A percentile compares a stretch with the other conserved stretches of the same genome.
Conservation (phyloP, 768 basidiomycete genomes). For the Lentinula raphanica region DNA sequence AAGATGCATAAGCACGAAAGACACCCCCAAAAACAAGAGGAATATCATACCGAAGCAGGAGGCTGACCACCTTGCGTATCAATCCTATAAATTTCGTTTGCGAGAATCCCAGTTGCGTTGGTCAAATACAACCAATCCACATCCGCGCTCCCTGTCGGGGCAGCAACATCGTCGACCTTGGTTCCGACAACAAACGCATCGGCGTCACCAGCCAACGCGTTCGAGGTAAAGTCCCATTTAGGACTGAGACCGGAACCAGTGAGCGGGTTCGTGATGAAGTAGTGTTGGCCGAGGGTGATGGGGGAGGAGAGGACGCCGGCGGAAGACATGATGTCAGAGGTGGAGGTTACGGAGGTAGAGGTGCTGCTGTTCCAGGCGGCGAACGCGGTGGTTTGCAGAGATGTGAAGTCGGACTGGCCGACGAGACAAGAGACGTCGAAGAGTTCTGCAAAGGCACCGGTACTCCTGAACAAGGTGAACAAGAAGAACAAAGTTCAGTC, state of each 20-base stretch:
- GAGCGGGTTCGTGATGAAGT: conserved; percentile 46
- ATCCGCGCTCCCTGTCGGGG: conserved; percentile 36
- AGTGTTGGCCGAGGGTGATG: conserved; percentile 41
- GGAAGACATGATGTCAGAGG: neutral
- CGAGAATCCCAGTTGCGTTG: conserved; percentile 36
- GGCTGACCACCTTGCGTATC: conserved; percentile 51
- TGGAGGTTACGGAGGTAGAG: conserved; percentile 6
- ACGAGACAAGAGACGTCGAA: conserved; percentile 51
- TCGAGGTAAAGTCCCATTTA: conserved; percentile 52
- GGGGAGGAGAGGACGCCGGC: neutral
- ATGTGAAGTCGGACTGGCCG: conserved; percentile 22
- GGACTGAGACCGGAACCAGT: conserved; percentile 39
- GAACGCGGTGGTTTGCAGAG: conserved; percentile 10
- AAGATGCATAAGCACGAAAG: neutral
- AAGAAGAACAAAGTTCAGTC: neutral
- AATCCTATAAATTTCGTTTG: conserved; percentile 45
- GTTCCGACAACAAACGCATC: conserved; percentile 44
- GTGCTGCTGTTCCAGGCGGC: conserved; percentile 16
- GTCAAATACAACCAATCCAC: conserved; percentile 54
- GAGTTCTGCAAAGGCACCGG: conserved; percentile 47
- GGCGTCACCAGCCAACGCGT: conserved; percentile 31
- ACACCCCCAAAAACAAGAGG: neutral
- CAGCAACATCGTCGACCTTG: conserved; percentile 34
- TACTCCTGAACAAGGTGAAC: conserved; percentile 24
- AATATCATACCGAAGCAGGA: conserved; percentile 37